Evolutionary conservation across 2,329 filamentous ascomycete genomes (phyloP).

Genomic region (Beauveria medogensis): DNA sequence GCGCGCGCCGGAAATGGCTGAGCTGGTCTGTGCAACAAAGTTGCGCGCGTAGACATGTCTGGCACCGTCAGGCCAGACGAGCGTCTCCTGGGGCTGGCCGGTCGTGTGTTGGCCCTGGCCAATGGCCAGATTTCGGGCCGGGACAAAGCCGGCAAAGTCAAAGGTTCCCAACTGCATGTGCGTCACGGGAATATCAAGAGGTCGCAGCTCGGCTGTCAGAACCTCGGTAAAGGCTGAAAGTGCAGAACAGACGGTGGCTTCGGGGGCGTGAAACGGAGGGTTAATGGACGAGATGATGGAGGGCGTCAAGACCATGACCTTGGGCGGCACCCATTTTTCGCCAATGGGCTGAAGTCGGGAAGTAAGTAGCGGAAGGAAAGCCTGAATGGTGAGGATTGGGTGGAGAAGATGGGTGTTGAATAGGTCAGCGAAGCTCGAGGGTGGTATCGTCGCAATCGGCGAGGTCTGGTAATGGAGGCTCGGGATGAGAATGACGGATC

Average conservation of each 20-base stretch:
- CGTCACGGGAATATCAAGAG: constrained; percentile 68
- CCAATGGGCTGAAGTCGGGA: constrained; percentile 47
- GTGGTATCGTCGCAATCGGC: constrained; percentile 76
- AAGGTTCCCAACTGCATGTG: constrained; percentile 90
- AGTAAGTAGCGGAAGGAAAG: constrained; percentile 75
- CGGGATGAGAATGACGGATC: constrained; percentile 76
- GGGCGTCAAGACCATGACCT: constrained; percentile 70
- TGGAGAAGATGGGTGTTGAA: constrained; percentile 88
- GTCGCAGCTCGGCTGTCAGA: constrained; percentile 68
- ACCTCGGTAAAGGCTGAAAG: constrained; percentile 80
- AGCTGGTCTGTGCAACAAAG: constrained; percentile 47
- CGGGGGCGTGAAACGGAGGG: constrained; percentile 74
- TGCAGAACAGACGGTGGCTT: constrained; percentile 77
- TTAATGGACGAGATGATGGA: constrained; percentile 73
- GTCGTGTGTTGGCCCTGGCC: constrained; percentile 33
- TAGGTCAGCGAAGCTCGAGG: constrained; percentile 78
- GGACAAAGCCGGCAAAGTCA: constrained; percentile 64
- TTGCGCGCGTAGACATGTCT: constrained; percentile 55
- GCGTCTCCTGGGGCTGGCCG: constrained; percentile 37
- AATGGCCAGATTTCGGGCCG: constrained; percentile 26
- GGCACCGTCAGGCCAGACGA: constrained; percentile 56
- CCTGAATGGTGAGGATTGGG: constrained; percentile 80
- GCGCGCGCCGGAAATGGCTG: constrained; percentile 47
- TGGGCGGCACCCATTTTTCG: constrained; percentile 47
- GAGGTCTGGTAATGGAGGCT: constrained; percentile 72